phyloP scores from a whole-genome alignment of 1,139 yeast genomes.

The Debaryomyces robertsiae region DNA sequence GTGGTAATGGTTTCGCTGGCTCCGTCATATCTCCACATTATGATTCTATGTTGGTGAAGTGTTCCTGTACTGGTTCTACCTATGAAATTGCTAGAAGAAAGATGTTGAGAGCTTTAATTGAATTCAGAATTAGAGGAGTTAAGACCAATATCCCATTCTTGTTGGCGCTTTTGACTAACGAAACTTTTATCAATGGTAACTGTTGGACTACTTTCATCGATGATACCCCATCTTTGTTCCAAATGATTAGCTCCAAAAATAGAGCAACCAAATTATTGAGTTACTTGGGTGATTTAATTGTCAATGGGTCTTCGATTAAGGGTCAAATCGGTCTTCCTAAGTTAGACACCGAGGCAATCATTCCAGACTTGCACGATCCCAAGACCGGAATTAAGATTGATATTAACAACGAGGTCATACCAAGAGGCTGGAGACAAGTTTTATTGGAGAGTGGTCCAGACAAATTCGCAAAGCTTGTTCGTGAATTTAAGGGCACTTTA shows the following conservation, averaged over 20 bases:
- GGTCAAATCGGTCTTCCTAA: constrained; percentile 95
- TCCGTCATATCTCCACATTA: constrained; percentile 96
- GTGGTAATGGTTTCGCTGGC: constrained; percentile 99
- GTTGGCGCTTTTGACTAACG: constrained; percentile 88
- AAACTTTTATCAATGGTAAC: constrained; percentile 80
- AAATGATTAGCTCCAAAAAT: constrained; percentile 92
- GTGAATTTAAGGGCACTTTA: constrained; percentile 81
- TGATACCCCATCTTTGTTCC: constrained; percentile 94
- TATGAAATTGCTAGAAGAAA: constrained; percentile 96
- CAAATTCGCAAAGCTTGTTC: constrained; percentile 83
- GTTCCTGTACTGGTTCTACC: constrained; percentile 95
- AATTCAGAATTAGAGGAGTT: constrained; percentile 97
- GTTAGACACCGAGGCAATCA: constrained; percentile 68
- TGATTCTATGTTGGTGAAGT: constrained; percentile 97
- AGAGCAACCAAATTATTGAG: constrained; percentile 92
- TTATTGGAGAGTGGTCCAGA: constrained; percentile 85
- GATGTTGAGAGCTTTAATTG: constrained; percentile 95
- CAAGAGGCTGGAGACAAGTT: constrained; percentile 90
- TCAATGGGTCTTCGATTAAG: constrained; percentile 91
- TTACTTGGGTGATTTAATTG: constrained; percentile 89
- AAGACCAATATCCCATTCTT: constrained; percentile 97
- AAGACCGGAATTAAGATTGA: constrained; percentile 59
- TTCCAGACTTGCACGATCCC: constrained; percentile 72
- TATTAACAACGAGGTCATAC: constrained; percentile 55
- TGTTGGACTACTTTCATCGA: constrained; percentile 99